These are phyloP conservation scores for Acacia confusa DNA, from an alignment of 306 rosid genomes.

Conservation along the genomic window DNA sequence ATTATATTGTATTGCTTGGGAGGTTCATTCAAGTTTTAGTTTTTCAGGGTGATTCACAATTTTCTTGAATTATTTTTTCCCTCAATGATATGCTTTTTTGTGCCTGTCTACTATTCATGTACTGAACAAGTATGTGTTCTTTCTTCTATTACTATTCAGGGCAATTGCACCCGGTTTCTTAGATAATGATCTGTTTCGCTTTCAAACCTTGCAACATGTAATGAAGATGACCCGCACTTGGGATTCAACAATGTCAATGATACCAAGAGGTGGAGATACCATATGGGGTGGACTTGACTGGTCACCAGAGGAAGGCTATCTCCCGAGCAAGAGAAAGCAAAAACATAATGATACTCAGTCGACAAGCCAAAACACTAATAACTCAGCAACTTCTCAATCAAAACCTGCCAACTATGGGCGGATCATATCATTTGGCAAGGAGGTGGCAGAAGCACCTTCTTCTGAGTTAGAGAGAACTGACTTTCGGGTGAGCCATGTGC, in stretches of 20 bases:
- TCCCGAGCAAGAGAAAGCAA: slow-evolving; percentile 46
- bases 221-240: slow-evolving; percentile 89
- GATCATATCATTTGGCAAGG: slow-evolving; percentile 75
- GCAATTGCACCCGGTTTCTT: slow-evolving; percentile 76
- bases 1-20: not conserved
- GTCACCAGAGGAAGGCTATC: slow-evolving; percentile 75
- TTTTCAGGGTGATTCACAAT: too few relatives aligned
- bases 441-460: slow-evolving; percentile 67
- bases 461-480: slow-evolving; percentile 58
- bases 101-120: not conserved
- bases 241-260: slow-evolving; percentile 94
- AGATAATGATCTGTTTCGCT: slow-evolving; percentile 75
- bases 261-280: slow-evolving; percentile 82
- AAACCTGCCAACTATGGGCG: slow-evolving; percentile 59
- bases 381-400: slow-evolving; percentile 31
- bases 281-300: slow-evolving; percentile 92
- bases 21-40: not conserved
- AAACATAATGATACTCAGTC: slow-evolving; percentile 31
- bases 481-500: slow-evolving; percentile 53
- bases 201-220: slow-evolving; percentile 79
- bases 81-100: not conserved
- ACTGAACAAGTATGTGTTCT: slow-evolving; percentile 28
- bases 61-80: too few relatives aligned
- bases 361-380: slow-evolving; percentile 32
- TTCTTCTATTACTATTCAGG: slow-evolving; percentile 45